Evolutionary conservation across 805 yeast genomes (phyloP).

Genomic region (Pichia gijzeniarum): DNA sequence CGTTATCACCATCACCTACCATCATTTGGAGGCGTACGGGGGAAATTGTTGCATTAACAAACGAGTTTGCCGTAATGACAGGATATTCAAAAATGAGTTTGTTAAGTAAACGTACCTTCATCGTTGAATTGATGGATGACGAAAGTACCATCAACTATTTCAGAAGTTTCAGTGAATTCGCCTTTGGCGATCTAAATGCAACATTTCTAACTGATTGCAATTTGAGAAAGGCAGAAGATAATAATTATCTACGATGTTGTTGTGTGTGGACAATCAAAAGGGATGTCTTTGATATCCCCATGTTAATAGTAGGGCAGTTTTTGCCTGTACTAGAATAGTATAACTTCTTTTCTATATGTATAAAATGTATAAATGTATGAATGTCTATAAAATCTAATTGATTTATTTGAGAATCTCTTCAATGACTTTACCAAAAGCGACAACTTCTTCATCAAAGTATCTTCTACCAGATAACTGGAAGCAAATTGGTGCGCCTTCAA

Average conservation of each 20-base stretch:
- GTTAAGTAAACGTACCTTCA: constrained; percentile 54
- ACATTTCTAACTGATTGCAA: constrained; percentile 47
- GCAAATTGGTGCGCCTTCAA: constrained; percentile 48
- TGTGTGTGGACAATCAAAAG: constrained; percentile 83
- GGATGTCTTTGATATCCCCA: constrained; percentile 78
- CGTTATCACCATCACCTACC: constrained; percentile 68
- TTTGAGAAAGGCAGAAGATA: constrained; percentile 32
- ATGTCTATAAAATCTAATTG: background rate
- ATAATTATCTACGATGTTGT: constrained; percentile 49
- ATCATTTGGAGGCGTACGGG: constrained; percentile 85
- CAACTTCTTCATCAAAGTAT: constrained; percentile 51
- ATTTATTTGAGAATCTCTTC: constrained; percentile 18
- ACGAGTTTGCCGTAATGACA: constrained; percentile 64
- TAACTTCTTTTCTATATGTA: no score
- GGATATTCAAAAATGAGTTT: constrained; percentile 56
- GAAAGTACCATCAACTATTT: constrained; percentile 67
- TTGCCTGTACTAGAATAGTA: constrained; percentile 48
- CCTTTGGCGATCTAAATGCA: constrained; percentile 60
- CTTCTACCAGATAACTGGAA: constrained; percentile 50
- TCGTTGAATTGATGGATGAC: constrained; percentile 80
- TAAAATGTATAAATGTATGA: background rate
- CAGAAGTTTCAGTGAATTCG: constrained; percentile 60
- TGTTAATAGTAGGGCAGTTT: constrained; percentile 78
- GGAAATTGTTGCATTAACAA: constrained; percentile 72
- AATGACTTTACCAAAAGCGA: constrained; percentile 31